These are phyloP conservation scores for Pseudocercospora fuligena DNA, from an alignment of 2,329 filamentous ascomycete species.

Conservation along the genomic window DNA sequence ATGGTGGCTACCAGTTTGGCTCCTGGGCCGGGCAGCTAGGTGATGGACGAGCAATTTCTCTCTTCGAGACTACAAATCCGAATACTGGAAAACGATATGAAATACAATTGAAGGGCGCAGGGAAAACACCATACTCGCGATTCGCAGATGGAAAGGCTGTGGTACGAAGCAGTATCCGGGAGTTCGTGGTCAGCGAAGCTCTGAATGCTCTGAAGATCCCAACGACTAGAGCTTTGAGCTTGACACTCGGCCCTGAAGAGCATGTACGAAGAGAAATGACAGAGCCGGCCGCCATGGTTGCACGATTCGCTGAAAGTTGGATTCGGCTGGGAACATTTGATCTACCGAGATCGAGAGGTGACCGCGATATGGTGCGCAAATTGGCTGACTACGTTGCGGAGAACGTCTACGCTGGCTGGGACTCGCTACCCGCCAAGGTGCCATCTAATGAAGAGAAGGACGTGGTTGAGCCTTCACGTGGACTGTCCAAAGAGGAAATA, in stretches of 20 bases:
- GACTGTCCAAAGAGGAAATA: slow-evolving; percentile 55
- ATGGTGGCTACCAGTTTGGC: slow-evolving; percentile 75
- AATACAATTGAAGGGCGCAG: slow-evolving; percentile 91
- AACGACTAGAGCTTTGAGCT: slow-evolving; percentile 80
- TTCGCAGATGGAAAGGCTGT: slow-evolving; percentile 97
- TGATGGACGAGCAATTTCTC: slow-evolving; percentile 89
- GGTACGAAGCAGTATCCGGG: slow-evolving; percentile 86
- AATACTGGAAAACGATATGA: slow-evolving; percentile 77
- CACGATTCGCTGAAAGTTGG: slow-evolving; percentile 90
- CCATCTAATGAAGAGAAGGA: slow-evolving; percentile 55
- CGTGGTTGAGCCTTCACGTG: slow-evolving; percentile 45
- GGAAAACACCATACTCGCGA: slow-evolving; percentile 89
- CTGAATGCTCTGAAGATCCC: slow-evolving; percentile 86
- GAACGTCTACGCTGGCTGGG: slow-evolving; percentile 86
- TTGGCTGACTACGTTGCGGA: slow-evolving; percentile 84
- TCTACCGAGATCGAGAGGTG: slow-evolving; percentile 79
- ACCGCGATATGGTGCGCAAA: slow-evolving; percentile 73
- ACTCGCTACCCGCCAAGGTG: slow-evolving; percentile 70
- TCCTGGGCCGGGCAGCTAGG: slow-evolving; percentile 95
- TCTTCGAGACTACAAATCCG: slow-evolving; percentile 87
- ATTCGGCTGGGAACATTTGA: slow-evolving; percentile 95
- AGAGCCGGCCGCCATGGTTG: slow-evolving; percentile 91
- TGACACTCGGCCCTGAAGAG: slow-evolving; percentile 75
- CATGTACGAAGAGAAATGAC: slow-evolving; percentile 77
- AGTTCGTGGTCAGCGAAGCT: slow-evolving; percentile 90